These are phyloP conservation scores for Leishmania amazonensis DNA, from an alignment of 208 protist genomes.

Conservation along the genomic window DNA sequence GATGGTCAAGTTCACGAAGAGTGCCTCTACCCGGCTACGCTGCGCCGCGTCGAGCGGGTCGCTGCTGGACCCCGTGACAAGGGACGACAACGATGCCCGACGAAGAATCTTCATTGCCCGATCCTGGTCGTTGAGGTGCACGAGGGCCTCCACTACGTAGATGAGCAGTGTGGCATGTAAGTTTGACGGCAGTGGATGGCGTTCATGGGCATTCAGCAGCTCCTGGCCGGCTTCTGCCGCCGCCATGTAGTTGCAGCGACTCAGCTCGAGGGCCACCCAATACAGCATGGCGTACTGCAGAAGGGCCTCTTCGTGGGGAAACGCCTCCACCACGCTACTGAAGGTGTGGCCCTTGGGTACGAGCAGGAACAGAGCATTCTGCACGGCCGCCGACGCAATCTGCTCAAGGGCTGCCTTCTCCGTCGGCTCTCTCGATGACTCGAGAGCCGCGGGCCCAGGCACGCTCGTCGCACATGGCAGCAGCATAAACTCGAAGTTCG, in stretches of 20 bases:
- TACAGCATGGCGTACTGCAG: conserved; percentile 81
- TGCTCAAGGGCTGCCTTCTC: conserved; percentile 43
- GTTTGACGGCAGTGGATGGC: conserved; percentile 54
- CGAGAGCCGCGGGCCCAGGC: conserved; percentile 45
- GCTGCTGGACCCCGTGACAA: conserved; percentile 43
- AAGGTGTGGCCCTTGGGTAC: conserved; percentile 65
- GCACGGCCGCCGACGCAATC: conserved; percentile 58
- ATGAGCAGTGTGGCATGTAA: conserved; percentile 78
- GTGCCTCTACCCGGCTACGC: conserved; percentile 79
- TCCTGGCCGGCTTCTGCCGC: conserved; percentile 71
- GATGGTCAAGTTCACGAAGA: conserved; percentile 84
- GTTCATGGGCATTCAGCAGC: conserved; percentile 68
- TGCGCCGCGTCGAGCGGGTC: conserved; percentile 67
- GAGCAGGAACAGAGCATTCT: conserved; percentile 85
- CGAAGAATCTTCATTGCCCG: conserved; percentile 74
- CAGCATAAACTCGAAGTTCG: conserved; percentile 83
- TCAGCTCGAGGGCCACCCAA: conserved; percentile 76
- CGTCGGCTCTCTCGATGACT: conserved; percentile 25
- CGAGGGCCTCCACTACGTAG: conserved; percentile 82
- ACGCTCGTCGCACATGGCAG: conserved; percentile 65
- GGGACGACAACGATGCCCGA: conserved; percentile 62
- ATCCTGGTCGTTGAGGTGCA: conserved; percentile 83
- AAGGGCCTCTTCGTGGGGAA: conserved; percentile 58
- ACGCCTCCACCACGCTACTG: conserved; percentile 56
- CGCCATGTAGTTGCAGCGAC: conserved; percentile 76